Evolutionary conservation across 2,329 filamentous ascomycete species (phyloP), one percentile per base, ranked within the genome.

Genomic region (Claviceps humidiphila): DNA sequence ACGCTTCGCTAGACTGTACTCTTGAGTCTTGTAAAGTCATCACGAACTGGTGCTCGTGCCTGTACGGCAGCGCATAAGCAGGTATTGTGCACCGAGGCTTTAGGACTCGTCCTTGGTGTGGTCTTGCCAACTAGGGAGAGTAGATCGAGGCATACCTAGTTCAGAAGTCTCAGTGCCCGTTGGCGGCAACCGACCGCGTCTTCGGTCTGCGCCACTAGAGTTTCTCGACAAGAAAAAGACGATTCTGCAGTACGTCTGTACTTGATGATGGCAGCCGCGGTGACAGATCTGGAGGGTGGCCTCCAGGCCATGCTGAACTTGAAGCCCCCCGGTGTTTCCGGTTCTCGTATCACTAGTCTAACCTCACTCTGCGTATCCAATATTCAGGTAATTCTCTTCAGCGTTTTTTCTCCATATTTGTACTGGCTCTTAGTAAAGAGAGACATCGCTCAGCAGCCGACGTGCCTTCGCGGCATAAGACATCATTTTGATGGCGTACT

Each of bases 321-420:
- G 65, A 97, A 95, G 72, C 85, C 93, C 45, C 93, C 93, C 51
- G 93, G 93, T 66, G 89, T 96, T 54, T 95, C 90, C 57, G 90
- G 89, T 61, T 89, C 88, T 59, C 91, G 93, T 71, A 95, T 98
- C 69, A 81, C 80, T 61, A 82, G 82, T 66, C 82, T 98, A 70
- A 97, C 91, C 20, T 76, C 81, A 34, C 82, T 97, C 44, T 96
- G 91, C 73, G 85, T 89, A 56, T 82, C 81, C 64, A 94, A 95
- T 67, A 84, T 95, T 62, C 85, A 95, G 85, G 89, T 95, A 85
- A 58, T 64, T 17, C 24, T 39, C 43, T 55, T 48, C 47, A 39
- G n/a, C 20, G 2, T 26, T 44, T 34, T 16, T 34, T 50, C 41
- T 34, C 14, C 16, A 46, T 46, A 30, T 20, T 20, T 14, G 30